These are phyloP conservation scores for Lentinula edodes DNA, from an alignment of 768 basidiomycete species.

Conservation along the genomic window DNA sequence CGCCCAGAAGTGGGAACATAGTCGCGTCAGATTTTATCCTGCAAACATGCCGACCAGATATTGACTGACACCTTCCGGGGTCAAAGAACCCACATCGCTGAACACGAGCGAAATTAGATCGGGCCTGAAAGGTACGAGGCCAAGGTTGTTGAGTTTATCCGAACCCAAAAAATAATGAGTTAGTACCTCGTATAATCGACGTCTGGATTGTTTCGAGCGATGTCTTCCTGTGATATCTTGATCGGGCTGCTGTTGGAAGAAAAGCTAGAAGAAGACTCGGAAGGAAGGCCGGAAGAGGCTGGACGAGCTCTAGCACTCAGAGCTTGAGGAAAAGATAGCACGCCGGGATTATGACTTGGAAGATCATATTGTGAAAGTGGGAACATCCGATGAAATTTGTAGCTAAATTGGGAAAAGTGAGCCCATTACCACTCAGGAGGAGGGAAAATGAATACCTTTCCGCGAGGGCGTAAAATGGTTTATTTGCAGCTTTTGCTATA, in stretches of 20 bases:
- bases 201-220: constrained; percentile 77
- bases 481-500: constrained; percentile 89
- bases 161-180: neutral
- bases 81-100: constrained; percentile 89
- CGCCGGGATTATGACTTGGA: constrained; percentile 71
- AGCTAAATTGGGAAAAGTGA: constrained; percentile 42
- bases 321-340: constrained; percentile 62
- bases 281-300: neutral
- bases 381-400: constrained; percentile 96
- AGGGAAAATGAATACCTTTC: constrained; percentile 50
- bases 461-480: constrained; percentile 94
- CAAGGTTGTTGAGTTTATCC: constrained; percentile 7
- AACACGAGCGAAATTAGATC: constrained; percentile 93
- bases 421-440: constrained; percentile 12
- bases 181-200: constrained; percentile 88
- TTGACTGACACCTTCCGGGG: constrained; percentile 90
- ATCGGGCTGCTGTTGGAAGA: constrained; percentile 4
- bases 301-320: constrained; percentile 5
- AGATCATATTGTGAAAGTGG: constrained; percentile 89
- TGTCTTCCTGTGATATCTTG: constrained; percentile 75
- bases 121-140: constrained; percentile 44
- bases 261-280: constrained; percentile 3
- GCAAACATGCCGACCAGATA: constrained; percentile 95
- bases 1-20: neutral
- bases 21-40: constrained; percentile 32